Evolutionary conservation across 495 filamentous ascomycete genomes (phyloP).

Genomic region (Barbatosphaeria neglecta): DNA sequence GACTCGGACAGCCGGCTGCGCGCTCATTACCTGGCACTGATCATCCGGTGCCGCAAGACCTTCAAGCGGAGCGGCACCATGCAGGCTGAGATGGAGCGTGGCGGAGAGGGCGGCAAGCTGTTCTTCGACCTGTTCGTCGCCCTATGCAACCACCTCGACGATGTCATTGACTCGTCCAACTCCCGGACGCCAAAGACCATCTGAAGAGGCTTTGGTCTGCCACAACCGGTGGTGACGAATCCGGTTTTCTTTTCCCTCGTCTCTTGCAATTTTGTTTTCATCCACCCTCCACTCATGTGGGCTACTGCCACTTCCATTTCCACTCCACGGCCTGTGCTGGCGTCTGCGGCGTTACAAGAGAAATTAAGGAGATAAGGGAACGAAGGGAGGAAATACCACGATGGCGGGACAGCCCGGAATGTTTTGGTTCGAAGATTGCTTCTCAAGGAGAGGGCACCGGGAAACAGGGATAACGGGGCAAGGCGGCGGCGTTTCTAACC

Average conservation of each 20-base stretch:
- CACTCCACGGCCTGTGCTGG: neutral
- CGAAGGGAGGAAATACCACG: conserved; percentile 4
- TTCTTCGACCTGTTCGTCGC: conserved; percentile 97
- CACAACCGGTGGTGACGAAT: conserved; percentile 4
- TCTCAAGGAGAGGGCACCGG: neutral
- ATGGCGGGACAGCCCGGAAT: conserved; percentile 2
- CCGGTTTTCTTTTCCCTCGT: conserved; percentile 14
- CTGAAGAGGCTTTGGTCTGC: conserved; percentile 15
- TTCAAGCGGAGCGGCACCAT: conserved; percentile 95
- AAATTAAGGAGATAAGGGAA: neutral
- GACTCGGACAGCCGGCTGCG: conserved; percentile 81
- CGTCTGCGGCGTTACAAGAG: neutral
- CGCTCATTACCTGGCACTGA: conserved; percentile 87
- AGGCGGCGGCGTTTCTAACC: too few relatives aligned
- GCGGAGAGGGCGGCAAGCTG: conserved; percentile 61
- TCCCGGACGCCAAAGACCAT: conserved; percentile 38
- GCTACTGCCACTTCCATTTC: too few relatives aligned
- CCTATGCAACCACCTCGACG: conserved; percentile 94
- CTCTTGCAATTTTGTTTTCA: conserved; percentile 8
- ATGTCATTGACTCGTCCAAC: conserved; percentile 57
- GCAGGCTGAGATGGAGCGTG: conserved; percentile 91
- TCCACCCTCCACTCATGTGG: too few relatives aligned
- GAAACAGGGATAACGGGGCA: neutral
- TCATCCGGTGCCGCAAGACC: conserved; percentile 84
- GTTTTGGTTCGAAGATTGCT: neutral